These are phyloP conservation scores for Naganishia albida DNA, from an alignment of 1,284 basidiomycete genomes.

Conservation along the genomic window DNA sequence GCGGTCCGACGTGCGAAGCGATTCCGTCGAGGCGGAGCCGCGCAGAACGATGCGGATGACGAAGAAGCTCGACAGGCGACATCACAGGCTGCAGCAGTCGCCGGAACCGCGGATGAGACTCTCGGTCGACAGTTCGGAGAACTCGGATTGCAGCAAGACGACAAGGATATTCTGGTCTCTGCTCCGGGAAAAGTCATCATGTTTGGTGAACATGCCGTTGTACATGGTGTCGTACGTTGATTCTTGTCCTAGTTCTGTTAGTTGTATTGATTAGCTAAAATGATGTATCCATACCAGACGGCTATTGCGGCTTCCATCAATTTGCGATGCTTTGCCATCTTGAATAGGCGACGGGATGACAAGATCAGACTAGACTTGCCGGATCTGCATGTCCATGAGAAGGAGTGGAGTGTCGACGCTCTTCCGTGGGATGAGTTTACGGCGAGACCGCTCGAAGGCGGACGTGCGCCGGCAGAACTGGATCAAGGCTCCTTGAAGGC, in stretches of 20 bases:
- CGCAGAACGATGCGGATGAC: conserved; percentile 1
- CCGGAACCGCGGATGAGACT: conserved; percentile 20
- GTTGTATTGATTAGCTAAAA: conserved; percentile 21
- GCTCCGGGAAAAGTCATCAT: conserved; percentile 98
- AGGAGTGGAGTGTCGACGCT: conserved; percentile 76
- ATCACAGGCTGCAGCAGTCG: conserved; percentile 37
- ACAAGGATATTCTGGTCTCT: conserved; percentile 70
- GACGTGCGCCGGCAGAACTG: conserved; percentile 63
- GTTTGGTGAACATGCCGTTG: conserved; percentile 98
- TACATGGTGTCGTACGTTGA: conserved; percentile 84
- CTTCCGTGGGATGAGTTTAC: conserved; percentile 81
- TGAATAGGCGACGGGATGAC: conserved; percentile 71
- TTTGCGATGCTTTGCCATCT: conserved; percentile 88
- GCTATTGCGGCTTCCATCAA: conserved; percentile 94
- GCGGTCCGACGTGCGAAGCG: conserved; percentile 49
- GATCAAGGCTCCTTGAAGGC: conserved; percentile 34
- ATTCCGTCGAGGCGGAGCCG: conserved; percentile 43
- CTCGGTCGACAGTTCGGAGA: conserved; percentile 33
- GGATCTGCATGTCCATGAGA: conserved; percentile 73
- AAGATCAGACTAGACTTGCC: conserved; percentile 75
- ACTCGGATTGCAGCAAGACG: conserved; percentile 40
- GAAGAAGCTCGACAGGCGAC: neutral
- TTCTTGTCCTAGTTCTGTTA: neutral
- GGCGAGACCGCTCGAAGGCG: conserved; percentile 57
- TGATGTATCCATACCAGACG: conserved; percentile 61